Evolutionary conservation across 768 basidiomycete species (phyloP), one percentile per base, ranked within the genome.

Genomic region (Auricularia sp.): DNA sequence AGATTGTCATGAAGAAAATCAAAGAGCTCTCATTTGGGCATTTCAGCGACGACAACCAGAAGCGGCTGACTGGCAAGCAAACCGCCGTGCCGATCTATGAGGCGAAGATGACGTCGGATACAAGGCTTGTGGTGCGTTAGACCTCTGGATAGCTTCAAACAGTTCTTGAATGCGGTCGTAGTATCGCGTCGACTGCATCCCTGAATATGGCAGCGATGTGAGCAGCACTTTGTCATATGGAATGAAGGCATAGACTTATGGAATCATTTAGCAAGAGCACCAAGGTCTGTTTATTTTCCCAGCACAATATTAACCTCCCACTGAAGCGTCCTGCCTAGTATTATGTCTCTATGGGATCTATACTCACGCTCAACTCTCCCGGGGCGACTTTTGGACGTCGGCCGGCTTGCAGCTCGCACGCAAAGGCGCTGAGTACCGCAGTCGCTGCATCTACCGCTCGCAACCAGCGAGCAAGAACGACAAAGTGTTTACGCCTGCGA

Each of bases 11-110:
- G 44, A 88, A 87, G 74, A 90, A 89, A 71, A 87, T 90, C 70
- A 83, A 78, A 88, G 84, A 89, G 66, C 77, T 90, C 11, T 90
- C 88, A 0, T 79, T 81, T 3, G 88, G 87, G 0, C 81, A 84
- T 64, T 88, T 90, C 68, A 88, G 87, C 1, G 77, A 78, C 11
- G 83, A 86, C 64, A 89, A 88, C 66, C 85, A 88, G 67, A 86
- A 87, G 71, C 73, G 80, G 6, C 74, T 88, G 12, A 83, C 77
- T 23, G 79, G 79, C 0, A 61, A 71, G 0, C 73, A 76, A 12
- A 71, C 72, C 14, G 80, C 80, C 0, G 72, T 88, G 2, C 85
- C 87, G 0, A 79, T 89, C 10, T 88, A 79, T 62, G 86, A 88
- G 69, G 88, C 88, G 0, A 88, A 87, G 70, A 84, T 88, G 79